Percentiles rank a stretch among this genome's conserved stretches.
These are phyloP conservation scores for Ammopiptanthus mongolicus DNA, from an alignment of 306 rosid species.

Conservation along the genomic window DNA sequence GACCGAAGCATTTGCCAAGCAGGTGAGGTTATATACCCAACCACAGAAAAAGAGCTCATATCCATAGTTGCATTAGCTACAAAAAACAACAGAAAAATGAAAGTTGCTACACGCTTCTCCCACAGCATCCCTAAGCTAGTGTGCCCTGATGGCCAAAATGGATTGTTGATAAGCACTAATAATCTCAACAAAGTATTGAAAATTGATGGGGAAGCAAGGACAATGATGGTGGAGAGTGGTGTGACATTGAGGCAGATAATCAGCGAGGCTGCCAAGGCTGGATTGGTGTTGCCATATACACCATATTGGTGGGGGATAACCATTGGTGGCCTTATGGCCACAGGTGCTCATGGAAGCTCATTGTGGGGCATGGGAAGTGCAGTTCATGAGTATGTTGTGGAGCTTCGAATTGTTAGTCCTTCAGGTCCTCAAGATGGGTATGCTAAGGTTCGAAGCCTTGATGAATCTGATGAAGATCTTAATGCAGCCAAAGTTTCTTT, in stretches of 20 bases:
- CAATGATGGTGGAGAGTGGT: constrained; percentile 53
- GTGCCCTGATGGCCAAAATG: constrained; percentile 44
- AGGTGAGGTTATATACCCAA: constrained; percentile 36
- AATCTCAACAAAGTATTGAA: constrained; percentile 30
- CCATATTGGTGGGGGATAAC: constrained; percentile 86
- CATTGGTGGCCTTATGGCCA: constrained; percentile 58
- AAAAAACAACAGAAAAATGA: constrained; percentile 32
- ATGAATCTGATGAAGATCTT: constrained; percentile 35
- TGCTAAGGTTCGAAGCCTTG: constrained; percentile 32
- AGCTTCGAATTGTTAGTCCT: constrained; percentile 42
- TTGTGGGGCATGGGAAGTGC: constrained; percentile 65
- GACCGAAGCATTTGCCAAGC: constrained; percentile 47
- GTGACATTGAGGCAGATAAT: constrained; percentile 43
- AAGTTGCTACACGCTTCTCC: constrained; percentile 51
- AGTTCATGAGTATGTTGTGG: constrained; percentile 51
- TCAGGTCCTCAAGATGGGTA: constrained; percentile 36
- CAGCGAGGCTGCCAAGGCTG: constrained; percentile 37
- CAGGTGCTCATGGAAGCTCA: constrained; percentile 76
- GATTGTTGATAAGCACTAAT: constrained; percentile 61
- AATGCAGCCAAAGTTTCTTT: constrained; percentile 56
- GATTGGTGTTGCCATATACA: constrained; percentile 48
- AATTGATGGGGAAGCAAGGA: constrained; percentile 27
- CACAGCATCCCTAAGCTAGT: constrained; percentile 67
- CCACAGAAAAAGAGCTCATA: constrained; percentile 44
- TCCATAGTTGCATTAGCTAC: constrained; percentile 38